Percentiles rank a stretch among this genome's conserved stretches.
Conservation (phyloP, 129 eudicot genomes). For the Arctium minus region DNA sequence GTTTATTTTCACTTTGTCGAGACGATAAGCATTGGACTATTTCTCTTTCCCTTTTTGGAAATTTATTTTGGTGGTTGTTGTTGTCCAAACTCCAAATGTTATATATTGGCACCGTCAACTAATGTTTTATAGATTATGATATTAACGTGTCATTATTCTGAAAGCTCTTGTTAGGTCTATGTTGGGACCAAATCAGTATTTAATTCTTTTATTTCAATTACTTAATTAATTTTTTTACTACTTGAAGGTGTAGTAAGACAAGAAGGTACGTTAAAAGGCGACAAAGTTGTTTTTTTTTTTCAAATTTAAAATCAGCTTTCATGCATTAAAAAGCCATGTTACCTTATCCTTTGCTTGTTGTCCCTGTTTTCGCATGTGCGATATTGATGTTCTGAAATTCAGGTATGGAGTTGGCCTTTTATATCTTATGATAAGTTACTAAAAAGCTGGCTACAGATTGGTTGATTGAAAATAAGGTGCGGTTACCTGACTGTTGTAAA, state of each 20-base stretch:
- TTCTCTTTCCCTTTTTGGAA: constrained; percentile 9
- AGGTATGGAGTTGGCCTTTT: background rate
- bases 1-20: constrained; percentile 5
- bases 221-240: constrained; percentile 4
- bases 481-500: background rate
- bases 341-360: constrained; percentile 4
- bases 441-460: background rate
- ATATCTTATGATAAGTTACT: background rate
- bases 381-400: background rate
- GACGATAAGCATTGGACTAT: background rate
- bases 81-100: constrained; percentile 19
- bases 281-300: background rate
- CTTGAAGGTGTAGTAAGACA: constrained; percentile 17
- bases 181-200: constrained; percentile 11
- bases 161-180: constrained; percentile 4
- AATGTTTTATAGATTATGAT: constrained; percentile 8
- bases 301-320: background rate
- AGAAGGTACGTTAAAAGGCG: background rate
- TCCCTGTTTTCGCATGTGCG: background rate
- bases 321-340: constrained; percentile 10
- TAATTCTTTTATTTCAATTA: background rate
- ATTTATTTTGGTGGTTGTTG: constrained; percentile 6
- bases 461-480: background rate
- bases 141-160: background rate
- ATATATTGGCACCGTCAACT: constrained; percentile 2